These are phyloP conservation scores for Penicillium herquei DNA, from an alignment of 495 filamentous ascomycete genomes.

Conservation along the genomic window DNA sequence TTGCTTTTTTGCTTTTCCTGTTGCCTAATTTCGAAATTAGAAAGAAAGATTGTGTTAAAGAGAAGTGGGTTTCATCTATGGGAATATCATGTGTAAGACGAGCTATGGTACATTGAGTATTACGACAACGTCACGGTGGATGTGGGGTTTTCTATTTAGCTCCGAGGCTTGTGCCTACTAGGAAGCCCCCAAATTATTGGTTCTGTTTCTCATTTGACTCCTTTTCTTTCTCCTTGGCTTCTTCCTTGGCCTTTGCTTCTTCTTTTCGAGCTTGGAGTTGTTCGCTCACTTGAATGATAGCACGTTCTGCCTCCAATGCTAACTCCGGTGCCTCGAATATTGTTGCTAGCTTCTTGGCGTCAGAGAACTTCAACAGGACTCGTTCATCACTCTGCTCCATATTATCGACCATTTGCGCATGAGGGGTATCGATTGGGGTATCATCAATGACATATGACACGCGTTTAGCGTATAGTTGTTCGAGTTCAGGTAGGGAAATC, in stretches of 20 bases:
- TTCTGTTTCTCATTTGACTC: conserved; percentile 7
- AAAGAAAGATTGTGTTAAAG: background rate
- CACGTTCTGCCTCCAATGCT: conserved; percentile 83
- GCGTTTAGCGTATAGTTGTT: conserved; percentile 65
- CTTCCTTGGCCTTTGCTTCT: conserved; percentile 30
- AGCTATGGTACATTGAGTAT: conserved; percentile 3
- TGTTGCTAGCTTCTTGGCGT: conserved; percentile 63
- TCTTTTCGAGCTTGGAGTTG: conserved; percentile 55
- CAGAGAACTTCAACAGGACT: conserved; percentile 55
- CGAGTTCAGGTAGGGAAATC: conserved; percentile 62
- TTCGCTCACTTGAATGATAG: conserved; percentile 80
- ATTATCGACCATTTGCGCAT: conserved; percentile 38
- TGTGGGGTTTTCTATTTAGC: background rate
- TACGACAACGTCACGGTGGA: background rate
- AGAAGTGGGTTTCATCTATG: background rate
- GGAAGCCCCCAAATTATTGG: background rate
- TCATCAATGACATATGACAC: conserved; percentile 26
- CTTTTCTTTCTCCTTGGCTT: conserved; percentile 32
- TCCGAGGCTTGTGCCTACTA: background rate
- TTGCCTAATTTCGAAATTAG: background rate
- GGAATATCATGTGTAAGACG: background rate
- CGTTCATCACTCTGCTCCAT: conserved; percentile 52
- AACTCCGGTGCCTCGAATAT: conserved; percentile 78
- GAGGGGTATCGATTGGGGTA: conserved; percentile 20
- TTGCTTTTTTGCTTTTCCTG: no score